Evolutionary conservation across 169 alveolate genomes (phyloP).

Genomic region (Plasmodium relictum): DNA sequence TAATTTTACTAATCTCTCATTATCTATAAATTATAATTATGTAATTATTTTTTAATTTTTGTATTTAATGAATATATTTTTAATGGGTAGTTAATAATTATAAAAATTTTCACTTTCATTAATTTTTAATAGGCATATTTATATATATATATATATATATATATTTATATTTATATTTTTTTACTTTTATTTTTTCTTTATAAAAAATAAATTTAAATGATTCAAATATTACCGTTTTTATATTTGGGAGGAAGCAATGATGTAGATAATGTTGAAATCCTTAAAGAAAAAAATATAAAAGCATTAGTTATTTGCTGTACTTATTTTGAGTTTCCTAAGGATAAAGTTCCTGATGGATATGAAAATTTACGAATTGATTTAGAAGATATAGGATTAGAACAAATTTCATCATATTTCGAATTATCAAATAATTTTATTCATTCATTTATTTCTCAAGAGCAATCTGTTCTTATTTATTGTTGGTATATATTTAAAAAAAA

Average conservation of each 20-base stretch:
- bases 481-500: slow-evolving; percentile 38
- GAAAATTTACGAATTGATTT: slow-evolving; percentile 69
- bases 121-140: background rate
- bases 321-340: slow-evolving; percentile 58
- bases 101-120: no score
- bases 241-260: slow-evolving; percentile 61
- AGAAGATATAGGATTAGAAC: slow-evolving; percentile 81
- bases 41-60: no score
- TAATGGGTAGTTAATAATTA: no score
- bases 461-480: slow-evolving; percentile 81
- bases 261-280: slow-evolving; percentile 53
- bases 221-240: slow-evolving; percentile 66
- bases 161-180: background rate
- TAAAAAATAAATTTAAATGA: slow-evolving; percentile 37
- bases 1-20: no score
- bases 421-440: slow-evolving; percentile 80
- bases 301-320: slow-evolving; percentile 71
- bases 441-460: slow-evolving; percentile 33
- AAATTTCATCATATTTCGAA: slow-evolving; percentile 76
- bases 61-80: no score
- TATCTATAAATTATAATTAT: no score
- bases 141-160: background rate
- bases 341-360: slow-evolving; percentile 63
- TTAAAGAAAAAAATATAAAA: slow-evolving; percentile 24
- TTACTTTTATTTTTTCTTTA: background rate